These are phyloP conservation scores for Botryococcus braunii DNA, from an alignment of 163 green algal genomes.

Conservation along the genomic window DNA sequence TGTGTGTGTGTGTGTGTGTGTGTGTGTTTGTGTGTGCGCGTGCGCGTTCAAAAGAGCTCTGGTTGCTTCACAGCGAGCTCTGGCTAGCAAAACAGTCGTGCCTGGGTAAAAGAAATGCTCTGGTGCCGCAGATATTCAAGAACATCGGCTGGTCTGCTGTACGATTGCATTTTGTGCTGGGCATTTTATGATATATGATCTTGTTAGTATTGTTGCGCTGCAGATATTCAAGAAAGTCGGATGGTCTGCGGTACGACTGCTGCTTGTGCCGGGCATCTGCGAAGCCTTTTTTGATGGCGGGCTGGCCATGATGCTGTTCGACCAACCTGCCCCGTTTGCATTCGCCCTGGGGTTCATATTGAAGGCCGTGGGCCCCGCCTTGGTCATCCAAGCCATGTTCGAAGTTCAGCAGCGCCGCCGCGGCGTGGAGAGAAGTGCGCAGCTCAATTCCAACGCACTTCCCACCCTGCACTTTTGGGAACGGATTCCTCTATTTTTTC, in stretches of 20 bases:
- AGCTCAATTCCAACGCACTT: too few relatives aligned
- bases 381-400: conserved; percentile 84
- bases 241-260: conserved; percentile 37
- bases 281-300: conserved; percentile 63
- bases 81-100: too few relatives aligned
- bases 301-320: conserved; percentile 37
- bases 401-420: conserved; percentile 61
- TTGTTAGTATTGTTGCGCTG: background rate
- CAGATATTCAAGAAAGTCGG: conserved; percentile 35
- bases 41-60: too few relatives aligned
- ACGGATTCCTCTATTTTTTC: too few relatives aligned
- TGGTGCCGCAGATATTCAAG: too few relatives aligned
- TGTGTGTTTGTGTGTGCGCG: too few relatives aligned
- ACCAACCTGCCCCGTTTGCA: conserved; percentile 35
- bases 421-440: conserved; percentile 47
- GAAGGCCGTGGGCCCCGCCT: conserved; percentile 73
- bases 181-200: background rate
- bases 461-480: too few relatives aligned
- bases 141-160: background rate
- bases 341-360: conserved; percentile 81
- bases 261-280: conserved; percentile 54
- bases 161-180: background rate
- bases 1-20: too few relatives aligned
- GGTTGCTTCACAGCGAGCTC: too few relatives aligned
- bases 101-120: too few relatives aligned